Conservation (phyloP, 108 stramenopile genomes). For the Pseudonitzschia pungens region DNA sequence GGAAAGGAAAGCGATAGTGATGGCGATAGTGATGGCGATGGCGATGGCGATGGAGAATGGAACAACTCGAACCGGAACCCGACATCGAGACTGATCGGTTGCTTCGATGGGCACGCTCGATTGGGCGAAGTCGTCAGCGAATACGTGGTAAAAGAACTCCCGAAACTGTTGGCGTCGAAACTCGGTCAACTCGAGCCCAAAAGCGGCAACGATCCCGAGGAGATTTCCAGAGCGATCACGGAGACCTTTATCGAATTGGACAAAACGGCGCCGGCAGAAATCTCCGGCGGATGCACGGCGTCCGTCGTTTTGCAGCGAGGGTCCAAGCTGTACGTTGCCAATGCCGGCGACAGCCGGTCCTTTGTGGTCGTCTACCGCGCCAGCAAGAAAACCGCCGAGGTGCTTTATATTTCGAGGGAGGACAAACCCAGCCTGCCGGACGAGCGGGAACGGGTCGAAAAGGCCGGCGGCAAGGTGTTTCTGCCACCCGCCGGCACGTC, state of each 20-base stretch:
- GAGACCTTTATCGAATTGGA: constrained; percentile 56
- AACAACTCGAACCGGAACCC: no score
- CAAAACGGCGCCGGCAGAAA: constrained; percentile 57
- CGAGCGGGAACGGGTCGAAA: constrained; percentile 67
- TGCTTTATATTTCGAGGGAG: constrained; percentile 74
- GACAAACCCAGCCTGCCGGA: constrained; percentile 70
- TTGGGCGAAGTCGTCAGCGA: constrained; percentile 74
- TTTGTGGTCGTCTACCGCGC: constrained; percentile 70
- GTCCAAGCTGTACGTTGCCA: constrained; percentile 67
- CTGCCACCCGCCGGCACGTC: constrained; percentile 57
- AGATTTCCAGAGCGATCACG: constrained; percentile 22
- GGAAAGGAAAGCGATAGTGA: background rate
- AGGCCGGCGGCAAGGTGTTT: constrained; percentile 65
- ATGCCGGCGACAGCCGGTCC: constrained; percentile 75
- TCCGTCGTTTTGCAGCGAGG: constrained; percentile 64
- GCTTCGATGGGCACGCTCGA: constrained; percentile 79
- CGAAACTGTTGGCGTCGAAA: constrained; percentile 56
- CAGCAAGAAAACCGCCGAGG: constrained; percentile 18
- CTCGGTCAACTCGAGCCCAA: constrained; percentile 23
- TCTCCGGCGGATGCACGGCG: constrained; percentile 77
- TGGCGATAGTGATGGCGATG: background rate
- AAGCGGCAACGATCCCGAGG: background rate
- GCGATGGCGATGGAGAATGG: background rate
- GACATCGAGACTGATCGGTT: constrained; percentile 49
- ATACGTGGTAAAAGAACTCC: constrained; percentile 63